Evolutionary conservation across 495 filamentous ascomycete species (phyloP).

Genomic region (Antarctomyces pellizariae): DNA sequence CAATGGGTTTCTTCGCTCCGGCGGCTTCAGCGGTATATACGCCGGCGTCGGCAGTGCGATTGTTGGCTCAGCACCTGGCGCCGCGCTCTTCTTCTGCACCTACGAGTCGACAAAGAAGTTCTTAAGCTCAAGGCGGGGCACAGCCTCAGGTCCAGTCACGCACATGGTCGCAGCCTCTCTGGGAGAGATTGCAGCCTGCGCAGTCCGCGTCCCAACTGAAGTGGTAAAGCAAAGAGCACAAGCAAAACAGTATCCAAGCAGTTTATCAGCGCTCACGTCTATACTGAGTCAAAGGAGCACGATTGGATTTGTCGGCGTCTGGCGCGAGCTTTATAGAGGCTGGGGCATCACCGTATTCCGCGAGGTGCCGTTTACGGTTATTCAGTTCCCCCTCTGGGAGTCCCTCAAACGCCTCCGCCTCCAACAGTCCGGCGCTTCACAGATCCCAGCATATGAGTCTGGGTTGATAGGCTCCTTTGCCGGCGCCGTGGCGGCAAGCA

Average conservation of each 20-base stretch:
- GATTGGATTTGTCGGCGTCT: constrained; percentile 29
- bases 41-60: constrained; percentile 43
- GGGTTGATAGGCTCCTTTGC: constrained; percentile 67
- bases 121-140: constrained; percentile 16
- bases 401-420: constrained; percentile 40
- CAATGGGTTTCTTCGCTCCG: constrained; percentile 50
- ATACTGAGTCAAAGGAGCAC: constrained; percentile 33
- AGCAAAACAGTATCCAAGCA: constrained; percentile 45
- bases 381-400: constrained; percentile 97
- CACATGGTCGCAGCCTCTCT: constrained; percentile 78
- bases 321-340: constrained; percentile 72
- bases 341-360: constrained; percentile 80
- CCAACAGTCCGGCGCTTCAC: constrained; percentile 12
- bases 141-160: constrained; percentile 15
- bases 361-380: constrained; percentile 89
- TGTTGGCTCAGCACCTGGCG: constrained; percentile 89
- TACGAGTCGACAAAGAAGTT: constrained; percentile 63
- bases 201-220: constrained; percentile 83
- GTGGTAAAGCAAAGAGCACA: constrained; percentile 94
- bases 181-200: constrained; percentile 83
- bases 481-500: constrained; percentile 64
- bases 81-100: constrained; percentile 93
- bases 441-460: constrained; percentile 52
- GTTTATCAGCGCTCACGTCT: constrained; percentile 33
- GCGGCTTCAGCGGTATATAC: constrained; percentile 54